Evolutionary conservation across 495 filamentous ascomycete genomes (phyloP).

Genomic region (Amphirosellinia nigrospora): DNA sequence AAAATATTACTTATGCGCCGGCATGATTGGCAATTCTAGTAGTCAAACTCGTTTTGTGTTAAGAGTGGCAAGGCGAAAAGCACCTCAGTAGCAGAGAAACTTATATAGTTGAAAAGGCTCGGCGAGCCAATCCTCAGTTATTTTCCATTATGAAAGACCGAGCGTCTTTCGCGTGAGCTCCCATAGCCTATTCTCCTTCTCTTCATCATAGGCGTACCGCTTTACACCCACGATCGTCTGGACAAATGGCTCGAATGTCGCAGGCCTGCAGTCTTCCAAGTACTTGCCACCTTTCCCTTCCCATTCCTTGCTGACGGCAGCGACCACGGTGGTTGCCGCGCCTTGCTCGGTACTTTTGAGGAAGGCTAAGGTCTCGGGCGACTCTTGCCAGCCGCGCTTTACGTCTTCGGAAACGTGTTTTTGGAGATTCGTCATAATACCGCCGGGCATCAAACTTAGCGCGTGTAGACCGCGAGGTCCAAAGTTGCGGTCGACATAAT

Average conservation of each 20-base stretch:
- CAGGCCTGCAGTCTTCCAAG: slow-evolving; percentile 43
- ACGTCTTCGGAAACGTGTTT: slow-evolving; percentile 36
- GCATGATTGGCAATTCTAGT: background rate
- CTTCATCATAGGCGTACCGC: slow-evolving; percentile 25
- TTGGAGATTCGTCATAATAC: slow-evolving; percentile 31
- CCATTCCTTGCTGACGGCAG: slow-evolving; percentile 45
- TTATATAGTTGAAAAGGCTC: background rate
- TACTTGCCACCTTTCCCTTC: slow-evolving; percentile 48
- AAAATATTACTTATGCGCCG: too few relatives aligned
- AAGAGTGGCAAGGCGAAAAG: background rate
- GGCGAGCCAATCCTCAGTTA: background rate
- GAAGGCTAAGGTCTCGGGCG: slow-evolving; percentile 26
- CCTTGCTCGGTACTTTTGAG: slow-evolving; percentile 53
- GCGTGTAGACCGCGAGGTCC: slow-evolving; percentile 46
- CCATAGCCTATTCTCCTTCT: slow-evolving; percentile 26
- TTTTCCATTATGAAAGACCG: background rate
- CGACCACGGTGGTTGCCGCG: slow-evolving; percentile 54
- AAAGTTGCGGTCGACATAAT: slow-evolving; percentile 51
- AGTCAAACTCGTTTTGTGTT: background rate
- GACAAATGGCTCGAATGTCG: slow-evolving; percentile 14
- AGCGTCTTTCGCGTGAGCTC: slow-evolving; percentile 25
- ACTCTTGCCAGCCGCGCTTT: slow-evolving; percentile 27
- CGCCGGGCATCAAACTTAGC: slow-evolving; percentile 49
- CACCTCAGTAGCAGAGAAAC: background rate
- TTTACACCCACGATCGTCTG: background rate